These are phyloP conservation scores for Nectriaceae sp. DNA, from an alignment of 2,329 filamentous ascomycete genomes.

Conservation along the genomic window DNA sequence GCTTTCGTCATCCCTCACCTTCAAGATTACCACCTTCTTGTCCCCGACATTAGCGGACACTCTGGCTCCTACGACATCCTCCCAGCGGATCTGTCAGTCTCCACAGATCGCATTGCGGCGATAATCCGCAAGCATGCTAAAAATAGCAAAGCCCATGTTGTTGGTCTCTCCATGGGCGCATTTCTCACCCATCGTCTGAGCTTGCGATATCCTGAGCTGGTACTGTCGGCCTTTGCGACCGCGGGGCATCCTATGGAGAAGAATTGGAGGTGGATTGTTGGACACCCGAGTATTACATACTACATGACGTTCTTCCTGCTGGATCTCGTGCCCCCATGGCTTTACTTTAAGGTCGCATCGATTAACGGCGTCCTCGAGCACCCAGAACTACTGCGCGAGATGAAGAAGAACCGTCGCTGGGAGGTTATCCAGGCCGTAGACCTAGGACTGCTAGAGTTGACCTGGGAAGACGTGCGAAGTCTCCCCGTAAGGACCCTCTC, in stretches of 20 bases:
- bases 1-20: constrained; percentile 36
- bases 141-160: constrained; percentile 38
- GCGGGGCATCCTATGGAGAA: constrained; percentile 34
- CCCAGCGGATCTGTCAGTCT: constrained; percentile 32
- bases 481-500: constrained; percentile 29
- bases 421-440: constrained; percentile 27
- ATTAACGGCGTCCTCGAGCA: constrained; percentile 27
- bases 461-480: constrained; percentile 26
- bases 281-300: constrained; percentile 30
- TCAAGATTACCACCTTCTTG: constrained; percentile 39
- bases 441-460: constrained; percentile 24
- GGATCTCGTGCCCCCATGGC: constrained; percentile 26
- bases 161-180: constrained; percentile 43
- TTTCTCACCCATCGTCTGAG: constrained; percentile 37
- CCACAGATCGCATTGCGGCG: constrained; percentile 35
- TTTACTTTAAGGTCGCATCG: constrained; percentile 31
- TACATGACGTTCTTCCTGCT: constrained; percentile 27
- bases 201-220: constrained; percentile 35
- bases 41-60: constrained; percentile 42
- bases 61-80: constrained; percentile 35
- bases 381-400: constrained; percentile 34
- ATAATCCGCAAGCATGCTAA: constrained; percentile 40
- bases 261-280: constrained; percentile 25
- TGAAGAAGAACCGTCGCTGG: constrained; percentile 33
- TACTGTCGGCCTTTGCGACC: constrained; percentile 36